phyloP scores from a whole-genome alignment of 305 asterid genomes.

The Fraxinus floribunda region DNA sequence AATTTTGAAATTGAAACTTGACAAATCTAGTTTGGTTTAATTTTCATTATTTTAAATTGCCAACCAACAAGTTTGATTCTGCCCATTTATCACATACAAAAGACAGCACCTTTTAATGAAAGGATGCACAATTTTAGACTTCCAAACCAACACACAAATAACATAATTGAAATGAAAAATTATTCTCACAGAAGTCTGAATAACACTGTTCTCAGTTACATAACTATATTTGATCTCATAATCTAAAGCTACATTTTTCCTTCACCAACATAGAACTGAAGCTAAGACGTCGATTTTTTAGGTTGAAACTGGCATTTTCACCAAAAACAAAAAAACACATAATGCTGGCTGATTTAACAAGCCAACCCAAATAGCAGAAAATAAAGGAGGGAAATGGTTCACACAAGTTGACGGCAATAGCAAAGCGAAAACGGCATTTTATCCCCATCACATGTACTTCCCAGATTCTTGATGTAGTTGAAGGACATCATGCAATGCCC shows the following conservation, averaged over 20 bases:
- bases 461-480: not conserved
- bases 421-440: not conserved
- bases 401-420: not conserved
- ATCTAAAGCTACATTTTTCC: not conserved
- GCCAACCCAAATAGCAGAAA: not conserved
- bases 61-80: not conserved
- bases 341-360: not conserved
- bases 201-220: not conserved
- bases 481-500: not conserved
- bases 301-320: not conserved
- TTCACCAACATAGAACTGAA: not conserved
- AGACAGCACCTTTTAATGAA: not conserved
- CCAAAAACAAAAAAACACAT: not conserved
- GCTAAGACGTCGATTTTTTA: not conserved
- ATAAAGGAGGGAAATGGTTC: not conserved
- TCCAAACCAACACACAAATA: not conserved
- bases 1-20: no score
- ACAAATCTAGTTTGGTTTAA: no score
- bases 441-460: not conserved
- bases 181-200: not conserved
- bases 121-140: not conserved
- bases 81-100: not conserved
- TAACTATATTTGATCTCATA: not conserved
- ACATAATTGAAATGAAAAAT: not conserved
- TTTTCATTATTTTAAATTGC: no score